Evolutionary conservation across 345 rosid genomes (phyloP).

Genomic region (Jatropha curcas): DNA sequence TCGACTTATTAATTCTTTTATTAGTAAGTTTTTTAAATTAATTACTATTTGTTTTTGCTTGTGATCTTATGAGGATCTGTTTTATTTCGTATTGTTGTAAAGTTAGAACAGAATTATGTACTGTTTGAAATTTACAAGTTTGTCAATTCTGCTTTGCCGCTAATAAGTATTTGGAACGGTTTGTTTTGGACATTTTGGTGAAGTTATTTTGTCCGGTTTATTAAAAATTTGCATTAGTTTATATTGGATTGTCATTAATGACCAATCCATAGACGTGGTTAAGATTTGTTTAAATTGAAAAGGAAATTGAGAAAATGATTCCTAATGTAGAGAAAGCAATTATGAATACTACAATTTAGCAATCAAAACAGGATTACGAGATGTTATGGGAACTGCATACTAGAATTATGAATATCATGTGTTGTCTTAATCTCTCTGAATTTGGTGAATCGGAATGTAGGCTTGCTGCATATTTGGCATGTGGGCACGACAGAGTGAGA

Average conservation of each 20-base stretch:
- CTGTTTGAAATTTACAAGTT: not conserved
- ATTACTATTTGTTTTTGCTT: not conserved
- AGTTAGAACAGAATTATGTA: too few species aligned
- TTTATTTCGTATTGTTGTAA: not conserved
- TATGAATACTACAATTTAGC: too few species aligned
- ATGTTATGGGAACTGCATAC: too few species aligned
- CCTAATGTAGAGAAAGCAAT: too few species aligned
- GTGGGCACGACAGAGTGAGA: conserved; percentile 60
- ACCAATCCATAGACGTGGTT: not conserved
- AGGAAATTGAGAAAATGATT: too few species aligned
- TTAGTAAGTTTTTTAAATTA: not conserved
- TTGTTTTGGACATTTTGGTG: not conserved
- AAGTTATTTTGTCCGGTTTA: not conserved
- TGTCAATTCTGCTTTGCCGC: not conserved
- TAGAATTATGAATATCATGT: too few species aligned
- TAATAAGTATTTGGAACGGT: conserved; percentile 6
- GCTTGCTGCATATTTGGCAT: conserved; percentile 39
- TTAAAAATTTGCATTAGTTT: not conserved
- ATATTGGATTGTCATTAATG: not conserved
- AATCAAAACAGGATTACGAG: too few species aligned
- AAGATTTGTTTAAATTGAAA: not conserved
- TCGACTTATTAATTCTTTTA: not conserved
- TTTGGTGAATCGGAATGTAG: conserved; percentile 10
- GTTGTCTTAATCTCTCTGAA: not conserved
- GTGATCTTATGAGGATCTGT: not conserved